Conservation (phyloP, 2,329 filamentous ascomycete genomes). For the Epicoccum nigrum region DNA sequence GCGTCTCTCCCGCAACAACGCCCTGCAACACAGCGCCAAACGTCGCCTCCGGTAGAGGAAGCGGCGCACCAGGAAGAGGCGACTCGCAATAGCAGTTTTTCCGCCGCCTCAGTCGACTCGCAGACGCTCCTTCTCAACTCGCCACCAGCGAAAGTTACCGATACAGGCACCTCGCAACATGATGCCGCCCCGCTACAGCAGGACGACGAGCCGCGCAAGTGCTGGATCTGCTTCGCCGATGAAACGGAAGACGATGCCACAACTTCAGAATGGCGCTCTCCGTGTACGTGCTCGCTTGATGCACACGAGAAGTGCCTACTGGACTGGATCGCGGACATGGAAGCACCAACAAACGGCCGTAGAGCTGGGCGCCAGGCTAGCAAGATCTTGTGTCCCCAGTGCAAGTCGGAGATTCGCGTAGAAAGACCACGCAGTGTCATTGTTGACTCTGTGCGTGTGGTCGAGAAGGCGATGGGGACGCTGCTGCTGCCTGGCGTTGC, state of each 20-base stretch:
- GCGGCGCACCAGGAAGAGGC: slow-evolving; percentile 26
- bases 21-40: slow-evolving; percentile 43
- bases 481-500: slow-evolving; percentile 71
- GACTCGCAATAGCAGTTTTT: slow-evolving; percentile 45
- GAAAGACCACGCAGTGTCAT: slow-evolving; percentile 75
- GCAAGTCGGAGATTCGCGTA: slow-evolving; percentile 80
- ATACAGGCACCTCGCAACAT: slow-evolving; percentile 24
- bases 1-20: slow-evolving; percentile 51
- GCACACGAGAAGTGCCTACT: slow-evolving; percentile 90
- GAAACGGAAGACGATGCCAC: slow-evolving; percentile 68
- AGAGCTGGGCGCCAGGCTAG: slow-evolving; percentile 55
- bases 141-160: slow-evolving; percentile 26
- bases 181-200: slow-evolving; percentile 23
- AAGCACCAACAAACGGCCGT: slow-evolving; percentile 63
- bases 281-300: slow-evolving; percentile 87
- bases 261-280: slow-evolving; percentile 76
- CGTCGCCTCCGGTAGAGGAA: slow-evolving; percentile 31
- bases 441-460: slow-evolving; percentile 67
- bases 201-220: slow-evolving; percentile 57
- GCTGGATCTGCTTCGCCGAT: slow-evolving; percentile 74
- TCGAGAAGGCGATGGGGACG: slow-evolving; percentile 63
- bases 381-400: slow-evolving; percentile 83
- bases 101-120: slow-evolving; percentile 52
- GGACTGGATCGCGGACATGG: slow-evolving; percentile 91
- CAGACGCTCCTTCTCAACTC: slow-evolving; percentile 54